Evolutionary conservation across 2,329 filamentous ascomycete genomes (phyloP), one percentile per base, ranked within the genome.

Genomic region (Fusarium chuoi): DNA sequence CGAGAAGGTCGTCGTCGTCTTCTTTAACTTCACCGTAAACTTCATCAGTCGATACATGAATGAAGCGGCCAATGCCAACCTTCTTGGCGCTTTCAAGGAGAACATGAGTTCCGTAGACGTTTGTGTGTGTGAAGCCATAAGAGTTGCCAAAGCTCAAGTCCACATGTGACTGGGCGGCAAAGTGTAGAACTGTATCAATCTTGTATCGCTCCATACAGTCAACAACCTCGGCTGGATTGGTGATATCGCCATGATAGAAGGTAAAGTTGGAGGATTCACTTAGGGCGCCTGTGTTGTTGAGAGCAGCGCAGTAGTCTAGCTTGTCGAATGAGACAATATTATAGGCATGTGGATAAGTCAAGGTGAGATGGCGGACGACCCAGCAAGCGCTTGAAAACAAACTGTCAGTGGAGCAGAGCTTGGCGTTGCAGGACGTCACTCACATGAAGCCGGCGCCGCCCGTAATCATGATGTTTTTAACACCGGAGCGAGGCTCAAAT

Each of bases 401-500:
- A 62, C 56, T 45, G 73, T 76, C 45, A 78, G 62, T 71, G 67
- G 65, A 58, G 65, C 62, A 60, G 59, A 62, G 49, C 70, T 62
- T 69, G 36, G 59, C 59, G 41, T 55, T 28, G 28, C 22, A 44
- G 49, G 62, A 48, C 44, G 30, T 33, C 65, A 83, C 91, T 82
- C 86, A 94, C 93, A 96, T 95, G 86, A 96, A 96, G 76, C 94
- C 94, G 71, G 93, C 93, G 61, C 93, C 94, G 56, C 94, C 94
- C 26, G 94, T 96, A 72, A 96, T 89, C 88, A 96, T 91, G 77
- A 96, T 95, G 79, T 94, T 95, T 82, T 89, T 92, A 62, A 93
- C 90, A 81, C 92, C 90, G 30, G 87, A 84, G 10, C 91, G 85
- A 48, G 92, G 90, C 78, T 91, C 89, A 75, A 93, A 95, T 73